Percentiles rank a stretch among this genome's conserved stretches.
Conservation (phyloP, 2,329 filamentous ascomycete species). For the Metarhizium album region DNA sequence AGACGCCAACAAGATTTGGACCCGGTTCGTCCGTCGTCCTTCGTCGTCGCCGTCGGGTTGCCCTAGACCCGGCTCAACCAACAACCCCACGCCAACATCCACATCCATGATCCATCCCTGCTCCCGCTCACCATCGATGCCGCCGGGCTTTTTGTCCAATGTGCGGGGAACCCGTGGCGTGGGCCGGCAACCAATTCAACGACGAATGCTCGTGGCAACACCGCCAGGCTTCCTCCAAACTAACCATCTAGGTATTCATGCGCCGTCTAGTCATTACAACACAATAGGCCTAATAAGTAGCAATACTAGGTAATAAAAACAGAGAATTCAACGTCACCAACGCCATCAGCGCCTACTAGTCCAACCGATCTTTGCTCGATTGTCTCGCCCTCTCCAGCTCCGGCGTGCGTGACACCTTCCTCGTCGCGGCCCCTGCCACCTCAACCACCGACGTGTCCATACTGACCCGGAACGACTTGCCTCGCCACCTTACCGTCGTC, state of each 20-base stretch:
- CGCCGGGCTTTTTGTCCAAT: too few relatives aligned
- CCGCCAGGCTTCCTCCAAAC: too few relatives aligned
- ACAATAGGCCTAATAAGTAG: neutral
- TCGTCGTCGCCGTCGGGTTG: too few relatives aligned
- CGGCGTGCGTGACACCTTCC: conserved; percentile 9
- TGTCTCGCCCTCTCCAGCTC: conserved; percentile 13
- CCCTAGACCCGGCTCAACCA: too few relatives aligned
- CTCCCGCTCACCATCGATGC: too few relatives aligned
- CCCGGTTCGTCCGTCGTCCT: too few relatives aligned
- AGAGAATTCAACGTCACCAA: neutral
- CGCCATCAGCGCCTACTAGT: conserved; percentile 12
- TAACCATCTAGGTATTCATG: neutral
- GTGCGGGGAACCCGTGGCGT: too few relatives aligned
- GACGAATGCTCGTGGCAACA: neutral
- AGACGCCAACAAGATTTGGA: too few relatives aligned
- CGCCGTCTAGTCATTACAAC: neutral
- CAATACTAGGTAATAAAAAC: neutral
- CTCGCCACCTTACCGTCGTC: conserved; percentile 77
- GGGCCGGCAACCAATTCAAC: too few relatives aligned
- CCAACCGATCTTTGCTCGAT: conserved; percentile 16
- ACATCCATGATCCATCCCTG: too few relatives aligned
- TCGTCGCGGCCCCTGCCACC: conserved; percentile 7
- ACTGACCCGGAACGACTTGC: conserved; percentile 68
- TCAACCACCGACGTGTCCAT: conserved; percentile 70
- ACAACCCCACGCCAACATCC: too few relatives aligned